Conservation (phyloP, 352 stramenopile species). For the Hyaloperonospora arabidopsidis region DNA sequence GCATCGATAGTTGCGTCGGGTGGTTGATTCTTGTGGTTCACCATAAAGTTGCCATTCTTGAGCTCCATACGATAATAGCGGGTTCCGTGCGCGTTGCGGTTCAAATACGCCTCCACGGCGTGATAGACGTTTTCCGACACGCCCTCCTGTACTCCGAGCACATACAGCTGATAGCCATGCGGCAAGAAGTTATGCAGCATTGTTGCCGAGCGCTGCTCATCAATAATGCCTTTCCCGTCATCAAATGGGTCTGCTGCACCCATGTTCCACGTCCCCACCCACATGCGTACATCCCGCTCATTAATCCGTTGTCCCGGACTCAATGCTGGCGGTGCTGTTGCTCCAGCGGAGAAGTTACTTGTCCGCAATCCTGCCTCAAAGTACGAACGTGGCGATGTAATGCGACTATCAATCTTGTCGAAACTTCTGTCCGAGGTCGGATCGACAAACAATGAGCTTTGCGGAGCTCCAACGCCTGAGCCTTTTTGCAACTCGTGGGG, state of each 20-base stretch:
- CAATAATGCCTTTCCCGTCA: constrained; percentile 61
- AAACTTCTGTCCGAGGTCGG: constrained; percentile 30
- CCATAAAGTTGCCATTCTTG: constrained; percentile 62
- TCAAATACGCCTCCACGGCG: constrained; percentile 66
- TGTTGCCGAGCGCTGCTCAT: constrained; percentile 54
- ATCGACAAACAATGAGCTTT: constrained; percentile 20
- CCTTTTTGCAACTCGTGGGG: constrained; percentile 17
- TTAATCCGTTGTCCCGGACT: constrained; percentile 31
- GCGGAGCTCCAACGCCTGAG: constrained; percentile 12
- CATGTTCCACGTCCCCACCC: constrained; percentile 86
- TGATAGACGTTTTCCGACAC: constrained; percentile 82
- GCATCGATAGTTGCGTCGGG: constrained; percentile 67
- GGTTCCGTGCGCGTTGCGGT: constrained; percentile 49
- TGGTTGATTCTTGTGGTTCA: constrained; percentile 59
- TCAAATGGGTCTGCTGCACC: constrained; percentile 71
- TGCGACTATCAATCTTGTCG: constrained; percentile 17
- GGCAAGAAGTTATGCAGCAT: constrained; percentile 77
- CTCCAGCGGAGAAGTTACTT: constrained; percentile 31
- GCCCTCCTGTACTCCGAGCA: constrained; percentile 80
- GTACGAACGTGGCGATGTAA: constrained; percentile 62
- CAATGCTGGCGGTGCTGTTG: constrained; percentile 13
- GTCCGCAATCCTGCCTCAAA: constrained; percentile 46
- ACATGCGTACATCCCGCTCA: constrained; percentile 58
- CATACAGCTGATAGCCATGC: constrained; percentile 80
- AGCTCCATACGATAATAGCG: constrained; percentile 71